These are phyloP conservation scores for Kodamaea leandrae DNA, from an alignment of 805 yeast species.

Conservation along the genomic window DNA sequence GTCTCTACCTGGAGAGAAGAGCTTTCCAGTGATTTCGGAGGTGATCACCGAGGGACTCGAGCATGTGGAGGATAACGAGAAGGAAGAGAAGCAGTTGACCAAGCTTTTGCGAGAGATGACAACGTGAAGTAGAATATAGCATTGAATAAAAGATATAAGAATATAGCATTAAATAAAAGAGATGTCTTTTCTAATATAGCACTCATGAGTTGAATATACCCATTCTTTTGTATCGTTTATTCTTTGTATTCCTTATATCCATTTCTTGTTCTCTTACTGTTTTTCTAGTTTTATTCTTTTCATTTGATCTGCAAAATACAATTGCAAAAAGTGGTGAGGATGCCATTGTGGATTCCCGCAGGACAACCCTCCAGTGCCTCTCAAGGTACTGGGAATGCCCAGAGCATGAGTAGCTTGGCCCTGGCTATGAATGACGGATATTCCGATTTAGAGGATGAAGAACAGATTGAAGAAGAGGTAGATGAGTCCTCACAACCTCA, in stretches of 20 bases:
- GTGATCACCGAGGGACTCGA: conserved; percentile 43
- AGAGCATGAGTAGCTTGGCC: conserved; percentile 8
- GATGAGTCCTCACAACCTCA: conserved; percentile 28
- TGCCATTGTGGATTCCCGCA: conserved; percentile 1
- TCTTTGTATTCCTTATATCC: no score
- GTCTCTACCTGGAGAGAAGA: conserved; percentile 35
- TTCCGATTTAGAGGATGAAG: conserved; percentile 10
- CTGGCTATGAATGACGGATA: conserved; percentile 6
- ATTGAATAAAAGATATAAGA: not conserved
- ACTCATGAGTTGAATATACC: no score
- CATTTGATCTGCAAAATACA: no score
- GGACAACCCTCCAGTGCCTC: not conserved
- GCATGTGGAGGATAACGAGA: conserved; percentile 13
- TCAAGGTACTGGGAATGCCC: conserved; percentile 3
- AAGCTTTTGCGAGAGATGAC: conserved; percentile 17
- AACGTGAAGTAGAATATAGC: not conserved
- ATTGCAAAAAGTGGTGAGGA: no score
- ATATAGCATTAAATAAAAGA: no score
- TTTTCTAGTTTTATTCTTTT: no score
- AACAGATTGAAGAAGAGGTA: conserved; percentile 40
- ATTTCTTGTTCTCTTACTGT: no score
- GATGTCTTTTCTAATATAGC: no score
- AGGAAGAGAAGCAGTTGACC: conserved; percentile 22
- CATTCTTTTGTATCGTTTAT: no score
- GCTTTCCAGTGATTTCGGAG: conserved; percentile 39